A percentile compares a stretch with the other conserved stretches of the same genome.
Evolutionary conservation across 345 rosid species (phyloP).

Genomic region (Bruguiera parviflora): DNA sequence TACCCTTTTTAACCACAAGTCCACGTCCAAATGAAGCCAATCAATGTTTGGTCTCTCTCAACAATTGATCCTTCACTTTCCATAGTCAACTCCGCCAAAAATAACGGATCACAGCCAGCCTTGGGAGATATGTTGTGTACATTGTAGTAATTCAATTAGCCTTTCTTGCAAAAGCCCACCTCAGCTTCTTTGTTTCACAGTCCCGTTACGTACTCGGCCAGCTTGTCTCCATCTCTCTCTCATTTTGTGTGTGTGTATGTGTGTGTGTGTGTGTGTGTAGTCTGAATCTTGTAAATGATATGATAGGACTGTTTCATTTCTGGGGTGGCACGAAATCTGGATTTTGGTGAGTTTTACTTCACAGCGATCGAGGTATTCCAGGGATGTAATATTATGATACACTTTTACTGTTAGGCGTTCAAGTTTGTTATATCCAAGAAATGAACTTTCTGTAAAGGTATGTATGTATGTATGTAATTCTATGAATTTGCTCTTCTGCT

Average conservation of each 20-base stretch:
- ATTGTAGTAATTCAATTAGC: slow-evolving; percentile 9
- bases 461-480: neutral
- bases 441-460: slow-evolving; percentile 24
- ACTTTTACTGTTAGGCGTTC: slow-evolving; percentile 10
- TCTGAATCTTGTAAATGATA: neutral
- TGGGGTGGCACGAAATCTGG: slow-evolving; percentile 13
- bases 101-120: neutral
- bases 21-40: neutral
- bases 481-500: slow-evolving; percentile 16
- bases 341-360: slow-evolving; percentile 3
- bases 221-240: neutral
- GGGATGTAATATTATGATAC: neutral
- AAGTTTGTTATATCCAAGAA: slow-evolving; percentile 19
- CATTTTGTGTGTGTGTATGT: slow-evolving; percentile 6
- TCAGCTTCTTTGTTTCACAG: neutral
- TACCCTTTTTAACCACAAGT: neutral
- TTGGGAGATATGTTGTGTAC: neutral
- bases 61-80: neutral
- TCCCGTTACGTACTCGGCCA: neutral
- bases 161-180: neutral
- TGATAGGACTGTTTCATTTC: neutral
- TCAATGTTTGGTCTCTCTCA: neutral
- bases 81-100: neutral
- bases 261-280: neutral
- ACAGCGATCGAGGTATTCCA: slow-evolving; percentile 8